phyloP scores from a whole-genome alignment of 352 stramenopile species.

The Phytophthora colocasiae region DNA sequence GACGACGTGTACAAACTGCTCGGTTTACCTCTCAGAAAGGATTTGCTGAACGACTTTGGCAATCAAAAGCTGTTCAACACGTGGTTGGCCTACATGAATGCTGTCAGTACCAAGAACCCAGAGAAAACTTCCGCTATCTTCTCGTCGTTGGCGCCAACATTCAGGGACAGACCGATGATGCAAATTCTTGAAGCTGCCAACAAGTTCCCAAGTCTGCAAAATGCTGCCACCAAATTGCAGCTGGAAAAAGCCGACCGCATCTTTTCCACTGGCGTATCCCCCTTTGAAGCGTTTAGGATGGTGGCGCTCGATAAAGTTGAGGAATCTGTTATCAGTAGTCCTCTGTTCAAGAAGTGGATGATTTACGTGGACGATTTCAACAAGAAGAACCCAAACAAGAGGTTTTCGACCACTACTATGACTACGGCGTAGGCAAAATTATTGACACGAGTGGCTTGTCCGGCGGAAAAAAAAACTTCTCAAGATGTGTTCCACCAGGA shows the following conservation, averaged over 20 bases:
- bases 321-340: neutral
- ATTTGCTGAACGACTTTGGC: no score
- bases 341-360: neutral
- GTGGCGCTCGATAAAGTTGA: neutral
- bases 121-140: neutral
- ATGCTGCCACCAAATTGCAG: neutral
- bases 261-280: neutral
- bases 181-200: conserved; percentile 1
- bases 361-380: conserved; percentile 1
- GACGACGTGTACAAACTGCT: neutral
- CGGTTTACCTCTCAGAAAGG: no score
- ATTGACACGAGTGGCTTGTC: no score
- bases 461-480: no score
- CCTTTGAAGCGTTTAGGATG: neutral
- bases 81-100: conserved; percentile 1
- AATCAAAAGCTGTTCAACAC: neutral
- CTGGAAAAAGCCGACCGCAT: neutral
- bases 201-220: neutral
- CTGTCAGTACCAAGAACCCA: neutral
- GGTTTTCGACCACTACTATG: no score
- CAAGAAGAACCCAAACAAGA: neutral
- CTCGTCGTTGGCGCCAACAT: neutral
- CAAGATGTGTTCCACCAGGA: no score
- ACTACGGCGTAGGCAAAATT: no score
- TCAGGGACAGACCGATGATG: neutral